Evolutionary conservation across 2,329 filamentous ascomycete species (phyloP).

Genomic region (Trichoderma brevicompactum): DNA sequence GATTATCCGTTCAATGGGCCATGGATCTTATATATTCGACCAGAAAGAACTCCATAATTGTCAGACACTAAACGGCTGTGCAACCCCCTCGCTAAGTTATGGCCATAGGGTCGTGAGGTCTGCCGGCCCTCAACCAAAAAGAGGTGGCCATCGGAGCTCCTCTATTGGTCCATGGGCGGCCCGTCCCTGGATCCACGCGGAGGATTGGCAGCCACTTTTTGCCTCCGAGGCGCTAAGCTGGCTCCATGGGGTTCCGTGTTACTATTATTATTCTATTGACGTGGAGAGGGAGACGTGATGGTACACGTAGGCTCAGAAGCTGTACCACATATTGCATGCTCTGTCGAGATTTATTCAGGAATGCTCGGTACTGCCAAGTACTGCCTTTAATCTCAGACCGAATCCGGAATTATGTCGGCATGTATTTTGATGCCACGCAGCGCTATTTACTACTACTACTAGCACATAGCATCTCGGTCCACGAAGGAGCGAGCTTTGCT

Average conservation of each 20-base stretch:
- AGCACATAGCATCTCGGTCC: background rate
- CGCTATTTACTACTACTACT: too few species aligned
- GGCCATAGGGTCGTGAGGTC: background rate
- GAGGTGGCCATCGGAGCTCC: background rate
- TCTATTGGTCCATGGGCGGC: constrained; percentile 20
- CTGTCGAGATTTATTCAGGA: background rate
- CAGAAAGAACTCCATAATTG: background rate
- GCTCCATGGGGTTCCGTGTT: background rate
- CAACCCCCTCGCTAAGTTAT: background rate
- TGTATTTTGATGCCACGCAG: background rate
- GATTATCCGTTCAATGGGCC: constrained; percentile 26
- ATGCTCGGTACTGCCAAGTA: background rate
- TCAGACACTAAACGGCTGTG: constrained; percentile 5
- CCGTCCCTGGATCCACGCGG: constrained; percentile 18
- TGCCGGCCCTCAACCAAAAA: background rate
- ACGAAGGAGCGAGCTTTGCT: background rate
- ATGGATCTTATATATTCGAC: constrained; percentile 14
- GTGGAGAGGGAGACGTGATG: background rate
- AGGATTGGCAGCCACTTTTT: constrained; percentile 24
- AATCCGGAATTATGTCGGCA: constrained; percentile 10
- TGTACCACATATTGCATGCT: background rate
- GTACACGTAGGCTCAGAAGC: background rate
- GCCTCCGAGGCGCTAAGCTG: constrained; percentile 22
- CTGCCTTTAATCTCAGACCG: background rate
- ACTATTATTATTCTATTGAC: background rate